These are phyloP conservation scores for Boletus rubropictus DNA, from an alignment of 768 basidiomycete genomes.

Conservation along the genomic window DNA sequence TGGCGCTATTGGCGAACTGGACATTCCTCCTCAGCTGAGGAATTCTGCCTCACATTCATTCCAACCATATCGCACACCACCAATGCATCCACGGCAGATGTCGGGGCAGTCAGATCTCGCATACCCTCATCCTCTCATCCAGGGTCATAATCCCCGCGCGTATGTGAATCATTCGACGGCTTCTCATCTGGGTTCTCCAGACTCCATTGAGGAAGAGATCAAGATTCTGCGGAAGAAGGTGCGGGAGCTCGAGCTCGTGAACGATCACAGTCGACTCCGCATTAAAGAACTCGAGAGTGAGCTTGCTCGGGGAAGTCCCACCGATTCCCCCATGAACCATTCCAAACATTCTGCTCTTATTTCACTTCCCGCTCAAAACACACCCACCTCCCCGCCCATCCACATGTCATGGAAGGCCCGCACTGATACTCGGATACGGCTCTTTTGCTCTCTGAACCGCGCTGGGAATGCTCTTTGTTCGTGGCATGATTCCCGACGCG, in stretches of 20 bases:
- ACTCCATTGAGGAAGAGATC: slow-evolving; percentile 45
- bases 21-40: slow-evolving; percentile 33
- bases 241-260: slow-evolving; percentile 58
- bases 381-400: slow-evolving; percentile 38
- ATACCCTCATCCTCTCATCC: slow-evolving; percentile 14
- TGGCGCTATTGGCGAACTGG: slow-evolving; percentile 57
- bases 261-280: slow-evolving; percentile 45
- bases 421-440: slow-evolving; percentile 63
- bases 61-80: slow-evolving; percentile 22
- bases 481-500: slow-evolving; percentile 85
- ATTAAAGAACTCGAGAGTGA: slow-evolving; percentile 45
- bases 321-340: slow-evolving; percentile 21
- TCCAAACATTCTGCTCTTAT: slow-evolving; percentile 10
- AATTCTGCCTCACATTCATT: slow-evolving; percentile 25
- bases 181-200: slow-evolving; percentile 13
- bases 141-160: slow-evolving; percentile 16
- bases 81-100: slow-evolving; percentile 22
- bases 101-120: slow-evolving; percentile 19
- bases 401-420: slow-evolving; percentile 64
- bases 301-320: slow-evolving; percentile 31
- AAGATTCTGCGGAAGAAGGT: slow-evolving; percentile 51
- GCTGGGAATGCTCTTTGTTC: slow-evolving; percentile 86
- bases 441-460: slow-evolving; percentile 77
- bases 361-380: slow-evolving; percentile 19
- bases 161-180: slow-evolving; percentile 15